These are phyloP conservation scores for Plasmodium blacklocki DNA, from an alignment of 169 alveolate species.

Conservation along the genomic window DNA sequence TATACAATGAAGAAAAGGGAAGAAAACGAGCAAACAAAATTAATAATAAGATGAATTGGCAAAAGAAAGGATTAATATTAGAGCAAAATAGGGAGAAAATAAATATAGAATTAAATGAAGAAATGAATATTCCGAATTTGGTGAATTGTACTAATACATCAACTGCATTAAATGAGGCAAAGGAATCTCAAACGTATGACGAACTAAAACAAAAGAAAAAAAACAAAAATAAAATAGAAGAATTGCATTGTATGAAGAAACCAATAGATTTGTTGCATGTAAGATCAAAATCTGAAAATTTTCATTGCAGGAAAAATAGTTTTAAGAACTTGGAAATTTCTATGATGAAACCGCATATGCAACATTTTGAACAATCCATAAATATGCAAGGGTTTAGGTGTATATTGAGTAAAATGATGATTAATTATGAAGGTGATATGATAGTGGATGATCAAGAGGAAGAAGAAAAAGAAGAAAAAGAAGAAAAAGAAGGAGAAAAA, in stretches of 20 bases:
- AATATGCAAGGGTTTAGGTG: slow-evolving; percentile 30
- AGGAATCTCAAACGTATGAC: background rate
- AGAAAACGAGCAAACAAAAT: background rate
- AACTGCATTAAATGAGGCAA: background rate
- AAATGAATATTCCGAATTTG: too few species aligned
- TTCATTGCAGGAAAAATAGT: slow-evolving; percentile 5
- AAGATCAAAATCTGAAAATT: slow-evolving; percentile 44
- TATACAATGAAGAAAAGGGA: background rate
- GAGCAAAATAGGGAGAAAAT: background rate
- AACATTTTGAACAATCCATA: slow-evolving; percentile 9
- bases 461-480: background rate
- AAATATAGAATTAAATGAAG: too few species aligned
- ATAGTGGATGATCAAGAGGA: background rate
- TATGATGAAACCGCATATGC: slow-evolving; percentile 70
- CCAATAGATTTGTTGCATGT: background rate
- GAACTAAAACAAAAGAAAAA: background rate
- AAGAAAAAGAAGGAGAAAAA: background rate
- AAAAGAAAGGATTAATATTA: background rate
- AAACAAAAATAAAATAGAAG: background rate
- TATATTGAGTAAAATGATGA: slow-evolving; percentile 10
- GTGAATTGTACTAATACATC: too few species aligned
- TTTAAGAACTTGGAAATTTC: slow-evolving; percentile 46
- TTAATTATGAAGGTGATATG: slow-evolving; percentile 7
- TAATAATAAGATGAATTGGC: background rate
- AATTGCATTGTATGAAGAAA: background rate